These are phyloP conservation scores for Aspergillus aculeatinus DNA, from an alignment of 2,329 filamentous ascomycete genomes.

Conservation along the genomic window DNA sequence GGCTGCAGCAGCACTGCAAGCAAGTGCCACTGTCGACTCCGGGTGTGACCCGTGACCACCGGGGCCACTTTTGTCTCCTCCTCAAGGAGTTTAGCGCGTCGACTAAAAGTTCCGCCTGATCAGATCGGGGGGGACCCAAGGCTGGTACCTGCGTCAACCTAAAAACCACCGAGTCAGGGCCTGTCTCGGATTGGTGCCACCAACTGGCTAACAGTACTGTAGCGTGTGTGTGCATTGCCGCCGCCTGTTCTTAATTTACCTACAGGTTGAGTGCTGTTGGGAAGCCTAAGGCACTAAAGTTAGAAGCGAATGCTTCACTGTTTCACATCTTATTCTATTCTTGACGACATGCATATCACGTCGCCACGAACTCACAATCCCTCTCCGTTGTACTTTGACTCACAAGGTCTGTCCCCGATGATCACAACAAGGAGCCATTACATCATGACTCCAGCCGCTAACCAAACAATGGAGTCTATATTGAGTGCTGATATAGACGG, in stretches of 20 bases:
- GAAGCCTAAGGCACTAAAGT: not conserved
- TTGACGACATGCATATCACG: not conserved
- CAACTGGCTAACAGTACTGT: not conserved
- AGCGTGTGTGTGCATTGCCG: too few relatives aligned
- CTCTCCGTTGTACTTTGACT: too few relatives aligned
- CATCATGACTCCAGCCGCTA: not conserved
- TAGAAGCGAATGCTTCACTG: not conserved
- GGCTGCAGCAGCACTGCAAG: too few relatives aligned
- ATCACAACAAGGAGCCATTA: not conserved
- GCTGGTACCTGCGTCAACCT: not conserved
- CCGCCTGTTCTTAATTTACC: too few relatives aligned
- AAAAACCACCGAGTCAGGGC: not conserved
- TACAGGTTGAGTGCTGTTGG: too few relatives aligned
- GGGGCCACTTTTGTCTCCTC: too few relatives aligned
- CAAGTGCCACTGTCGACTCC: not conserved
- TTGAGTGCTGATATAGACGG: not conserved
- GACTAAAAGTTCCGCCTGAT: not conserved
- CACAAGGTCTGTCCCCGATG: too few relatives aligned
- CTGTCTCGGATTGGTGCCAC: too few relatives aligned
- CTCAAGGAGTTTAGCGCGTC: not conserved
- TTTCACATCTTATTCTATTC: not conserved
- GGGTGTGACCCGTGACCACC: too few relatives aligned
- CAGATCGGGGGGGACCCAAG: not conserved
- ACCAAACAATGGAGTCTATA: not conserved
- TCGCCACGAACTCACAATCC: not conserved